A percentile compares a stretch with the other conserved stretches of the same genome.
phyloP scores from a whole-genome alignment of 139 green algal species.

The Asterochloris erici region DNA sequence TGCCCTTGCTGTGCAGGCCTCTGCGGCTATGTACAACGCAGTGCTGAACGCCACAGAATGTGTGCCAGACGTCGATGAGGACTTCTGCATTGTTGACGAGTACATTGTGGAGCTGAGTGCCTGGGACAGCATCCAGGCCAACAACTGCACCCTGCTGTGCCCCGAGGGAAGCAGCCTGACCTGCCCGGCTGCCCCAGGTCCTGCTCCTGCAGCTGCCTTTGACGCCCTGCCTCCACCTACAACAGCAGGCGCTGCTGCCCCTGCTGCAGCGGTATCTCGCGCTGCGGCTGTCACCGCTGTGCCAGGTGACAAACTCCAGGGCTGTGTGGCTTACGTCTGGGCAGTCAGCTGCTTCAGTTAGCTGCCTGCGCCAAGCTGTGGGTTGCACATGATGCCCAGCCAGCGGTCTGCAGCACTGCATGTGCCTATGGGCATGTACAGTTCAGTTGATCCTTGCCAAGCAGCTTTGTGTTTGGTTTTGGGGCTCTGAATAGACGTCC shows the following conservation, averaged over 20 bases:
- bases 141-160: slow-evolving; percentile 17
- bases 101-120: slow-evolving; percentile 16
- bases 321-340: too few species aligned
- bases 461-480: too few species aligned
- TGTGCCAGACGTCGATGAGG: slow-evolving; percentile 14
- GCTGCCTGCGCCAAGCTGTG: too few species aligned
- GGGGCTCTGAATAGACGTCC: too few species aligned
- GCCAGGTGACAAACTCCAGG: too few species aligned
- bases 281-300: not conserved
- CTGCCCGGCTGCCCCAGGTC: slow-evolving; percentile 4
- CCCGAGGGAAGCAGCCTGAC: not conserved
- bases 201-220: not conserved
- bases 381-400: too few species aligned
- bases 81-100: slow-evolving; percentile 20
- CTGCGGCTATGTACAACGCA: not conserved
- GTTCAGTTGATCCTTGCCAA: too few species aligned
- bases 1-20: not conserved
- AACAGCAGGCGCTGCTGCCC: not conserved
- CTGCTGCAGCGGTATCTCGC: not conserved
- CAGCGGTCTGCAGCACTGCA: too few species aligned
- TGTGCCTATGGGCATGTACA: too few species aligned
- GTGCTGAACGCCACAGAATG: slow-evolving; percentile 7
- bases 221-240: not conserved
- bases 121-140: slow-evolving; percentile 12
- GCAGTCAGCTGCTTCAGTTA: too few species aligned